These are phyloP conservation scores for Torulaspora franciscae DNA, from an alignment of 805 yeast species.

Conservation along the genomic window DNA sequence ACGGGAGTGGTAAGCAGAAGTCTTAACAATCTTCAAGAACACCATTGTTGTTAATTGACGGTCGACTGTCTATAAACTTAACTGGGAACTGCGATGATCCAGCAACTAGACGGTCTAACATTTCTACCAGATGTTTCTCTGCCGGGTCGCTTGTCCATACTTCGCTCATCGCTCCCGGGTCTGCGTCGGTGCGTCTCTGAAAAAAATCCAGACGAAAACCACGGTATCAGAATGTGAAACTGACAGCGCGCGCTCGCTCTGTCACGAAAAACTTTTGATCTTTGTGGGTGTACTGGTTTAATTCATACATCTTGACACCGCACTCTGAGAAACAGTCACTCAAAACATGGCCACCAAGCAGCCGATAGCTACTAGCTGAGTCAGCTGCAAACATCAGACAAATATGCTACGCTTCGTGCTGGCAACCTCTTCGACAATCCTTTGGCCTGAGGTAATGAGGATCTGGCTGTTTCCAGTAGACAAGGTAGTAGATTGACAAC, in stretches of 20 bases:
- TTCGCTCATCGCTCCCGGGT: background rate
- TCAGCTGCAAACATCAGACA: too few species aligned
- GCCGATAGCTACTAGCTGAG: background rate
- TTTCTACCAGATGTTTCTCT: too few species aligned
- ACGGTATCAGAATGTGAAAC: background rate
- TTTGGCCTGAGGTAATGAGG: too few species aligned
- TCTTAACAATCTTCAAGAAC: conserved; percentile 44
- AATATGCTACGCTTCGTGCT: too few species aligned
- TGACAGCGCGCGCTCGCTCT: conserved; percentile 3
- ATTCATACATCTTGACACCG: background rate
- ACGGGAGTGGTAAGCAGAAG: conserved; percentile 96
- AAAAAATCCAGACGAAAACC: background rate
- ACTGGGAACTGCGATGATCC: background rate
- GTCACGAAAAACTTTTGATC: background rate
- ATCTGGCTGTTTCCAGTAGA: too few species aligned
- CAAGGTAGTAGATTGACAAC: too few species aligned
- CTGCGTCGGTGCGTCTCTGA: background rate
- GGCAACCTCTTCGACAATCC: too few species aligned
- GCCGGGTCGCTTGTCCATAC: too few species aligned
- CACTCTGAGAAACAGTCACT: background rate
- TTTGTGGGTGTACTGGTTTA: conserved; percentile 1
- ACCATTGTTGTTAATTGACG: conserved; percentile 7
- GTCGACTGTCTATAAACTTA: background rate
- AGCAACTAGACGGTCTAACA: too few species aligned
- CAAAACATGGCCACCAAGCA: background rate